Evolutionary conservation across 1,284 basidiomycete genomes (phyloP).

Genomic region (Chalciporus sp.): DNA sequence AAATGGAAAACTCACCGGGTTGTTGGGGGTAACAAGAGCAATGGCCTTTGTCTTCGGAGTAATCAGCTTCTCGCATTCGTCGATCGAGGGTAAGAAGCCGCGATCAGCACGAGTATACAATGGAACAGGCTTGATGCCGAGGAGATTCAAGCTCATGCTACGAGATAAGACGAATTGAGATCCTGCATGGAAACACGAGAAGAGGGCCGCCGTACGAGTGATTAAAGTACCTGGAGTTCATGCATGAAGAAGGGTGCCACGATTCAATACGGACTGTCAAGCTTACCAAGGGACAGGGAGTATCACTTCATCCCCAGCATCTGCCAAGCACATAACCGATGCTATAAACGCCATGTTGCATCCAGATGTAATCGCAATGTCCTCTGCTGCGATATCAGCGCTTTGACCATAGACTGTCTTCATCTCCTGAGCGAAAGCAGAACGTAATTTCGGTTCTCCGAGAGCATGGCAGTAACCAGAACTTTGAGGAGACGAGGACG

Average conservation of each 20-base stretch:
- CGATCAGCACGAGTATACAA: conserved; percentile 59
- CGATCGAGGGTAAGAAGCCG: conserved; percentile 62
- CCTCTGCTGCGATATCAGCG: conserved; percentile 51
- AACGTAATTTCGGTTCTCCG: conserved; percentile 63
- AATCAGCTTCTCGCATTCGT: conserved; percentile 52
- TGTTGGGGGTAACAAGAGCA: conserved; percentile 76
- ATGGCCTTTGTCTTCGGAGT: conserved; percentile 68
- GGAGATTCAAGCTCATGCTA: conserved; percentile 75
- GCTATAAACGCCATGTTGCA: conserved; percentile 76
- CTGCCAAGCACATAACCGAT: conserved; percentile 65
- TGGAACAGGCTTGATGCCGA: conserved; percentile 64
- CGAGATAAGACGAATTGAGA: conserved; percentile 1
- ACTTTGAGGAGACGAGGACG: conserved; percentile 48
- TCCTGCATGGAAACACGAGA: not conserved
- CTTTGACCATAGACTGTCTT: conserved; percentile 56
- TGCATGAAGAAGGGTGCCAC: conserved; percentile 13
- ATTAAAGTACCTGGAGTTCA: conserved; percentile 68
- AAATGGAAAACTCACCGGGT: conserved; percentile 50
- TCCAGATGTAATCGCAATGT: conserved; percentile 67
- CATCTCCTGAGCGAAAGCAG: conserved; percentile 68
- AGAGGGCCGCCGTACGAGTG: conserved; percentile 52
- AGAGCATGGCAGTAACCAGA: conserved; percentile 69
- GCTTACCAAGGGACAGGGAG: conserved; percentile 76
- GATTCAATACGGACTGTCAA: not conserved
- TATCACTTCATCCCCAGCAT: conserved; percentile 75